Evolutionary conservation across 345 rosid species (phyloP), one percentile per base, ranked within the genome.

Genomic region (Pseudoturritis turrita): DNA sequence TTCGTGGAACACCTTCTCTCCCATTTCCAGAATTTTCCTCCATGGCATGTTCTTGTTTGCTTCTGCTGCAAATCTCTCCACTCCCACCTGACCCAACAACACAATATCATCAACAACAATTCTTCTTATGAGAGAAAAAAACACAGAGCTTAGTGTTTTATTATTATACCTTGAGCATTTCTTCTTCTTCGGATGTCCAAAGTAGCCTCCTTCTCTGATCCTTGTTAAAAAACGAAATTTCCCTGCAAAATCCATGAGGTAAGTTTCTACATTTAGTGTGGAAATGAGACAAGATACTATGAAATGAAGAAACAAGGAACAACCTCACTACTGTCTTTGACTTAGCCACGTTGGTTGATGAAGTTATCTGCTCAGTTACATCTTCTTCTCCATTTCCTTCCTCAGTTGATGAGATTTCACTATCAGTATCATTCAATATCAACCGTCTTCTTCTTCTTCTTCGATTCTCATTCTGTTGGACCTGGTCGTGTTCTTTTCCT

Each of bases 21-120:
- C 97, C 80, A 80, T 83, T 17, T 89, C 90, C 78, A 90, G 70
- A 63, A 93, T 80, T 76, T 85, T 94, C 73, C 80, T 82, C 96
- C 96, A 94, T 10, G 98, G 92, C 46, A 89, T 54, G 78, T 90
- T 86, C 80, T 83, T 90, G 5, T 82, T 87, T 14, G 31, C 64
- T 33, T 63, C 46, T 44, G 35, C 70, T 9, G 86, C 73, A 68
- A 78, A 84, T 58, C 53, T 83, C 40, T 60, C 73, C 71, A 89
- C 92, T 61, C 89, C 96, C 66, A 81, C 83, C 98, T 87, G 84
- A 47, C 6, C 39, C 52, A 71, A 58, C 36, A 28, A 33, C 23
- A 36, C 25, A 43, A 33, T 7, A 33, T 33, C 36, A 33, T 61
- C 31, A 51, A 61, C 37, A 57, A 37, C 49, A 49, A 6, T 39